phyloP scores from a whole-genome alignment of 2,329 filamentous ascomycete genomes.

The Drechmeria coniospora region DNA sequence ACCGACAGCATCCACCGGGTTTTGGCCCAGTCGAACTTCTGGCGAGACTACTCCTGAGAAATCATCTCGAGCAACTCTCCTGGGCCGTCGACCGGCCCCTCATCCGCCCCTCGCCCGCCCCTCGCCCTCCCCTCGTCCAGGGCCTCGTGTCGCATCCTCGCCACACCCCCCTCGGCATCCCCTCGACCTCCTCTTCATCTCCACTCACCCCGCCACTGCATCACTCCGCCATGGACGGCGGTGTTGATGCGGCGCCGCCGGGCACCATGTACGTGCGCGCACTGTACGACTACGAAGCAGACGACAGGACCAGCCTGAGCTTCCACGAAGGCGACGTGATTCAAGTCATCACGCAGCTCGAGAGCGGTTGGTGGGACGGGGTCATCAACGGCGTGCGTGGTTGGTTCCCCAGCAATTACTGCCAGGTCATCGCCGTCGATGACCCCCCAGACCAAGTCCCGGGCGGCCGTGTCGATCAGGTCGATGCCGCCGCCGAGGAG shows the following conservation, averaged over 20 bases:
- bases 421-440: conserved; percentile 67
- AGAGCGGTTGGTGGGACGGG: conserved; percentile 99
- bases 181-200: not conserved
- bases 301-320: conserved; percentile 91
- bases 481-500: conserved; percentile 48
- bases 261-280: conserved; percentile 83
- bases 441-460: conserved; percentile 50
- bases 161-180: not conserved
- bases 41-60: no score
- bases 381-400: conserved; percentile 92
- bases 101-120: conserved; percentile 6
- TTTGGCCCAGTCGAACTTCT: no score
- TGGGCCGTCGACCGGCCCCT: conserved; percentile 7
- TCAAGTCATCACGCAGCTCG: conserved; percentile 93
- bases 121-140: conserved; percentile 8
- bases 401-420: conserved; percentile 99
- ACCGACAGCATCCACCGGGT: no score
- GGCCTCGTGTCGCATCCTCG: not conserved
- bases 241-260: conserved; percentile 41
- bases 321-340: conserved; percentile 96
- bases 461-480: conserved; percentile 37
- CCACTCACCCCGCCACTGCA: no score
- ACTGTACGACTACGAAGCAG: conserved; percentile 93
- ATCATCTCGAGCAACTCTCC: no score
- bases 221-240: conserved; percentile 38